Evolutionary conservation across 495 filamentous ascomycete species (phyloP), one percentile per base, ranked within the genome.

Genomic region (Pseudoneurospora amorphoporcata): DNA sequence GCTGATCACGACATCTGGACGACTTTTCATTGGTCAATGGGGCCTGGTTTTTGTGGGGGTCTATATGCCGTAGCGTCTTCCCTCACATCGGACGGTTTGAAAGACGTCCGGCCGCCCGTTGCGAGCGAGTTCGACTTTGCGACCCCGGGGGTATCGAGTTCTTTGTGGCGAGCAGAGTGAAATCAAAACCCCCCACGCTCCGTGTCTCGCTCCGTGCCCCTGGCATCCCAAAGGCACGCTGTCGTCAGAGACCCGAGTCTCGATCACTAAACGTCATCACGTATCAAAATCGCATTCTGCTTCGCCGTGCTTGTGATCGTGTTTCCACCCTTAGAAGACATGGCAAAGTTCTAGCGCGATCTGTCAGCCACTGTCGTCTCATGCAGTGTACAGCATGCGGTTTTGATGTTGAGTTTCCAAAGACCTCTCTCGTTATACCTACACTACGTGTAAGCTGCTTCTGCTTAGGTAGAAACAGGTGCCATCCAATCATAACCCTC

Each of bases 1-100:
- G 72, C 73, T 74, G 77, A 80, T 80, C 77, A 79, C 79, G 79
- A 79, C 79, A 80, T 80, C 79, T 75, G 43, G 76, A 29, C 42
- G 42, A 45, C 3, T 43, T 79, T 2, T 75, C 70, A 80, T 80
- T 80, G 79, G 79, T 37, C 79, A 74, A 76, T 73, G 6, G 4
- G 6, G 39, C 35, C 45, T 4, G 37, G 35, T 71, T 76, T 75
- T 73, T 78, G 76, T 79, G 77, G 79, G 77, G 73, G 74, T 75
- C 69, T 68, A 39, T 32, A 12, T 58, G 47, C 65, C 69, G 65
- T 8, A 53, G n/a, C 17, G 72, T 70, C 43, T 72, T 39, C 14
- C 14, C 53, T 32, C 53, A 65, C 53, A 65, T 65, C 53, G 53
- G 29, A 65, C 53, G 53, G 29, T 61, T 61, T 61, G 45, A 61